Evolutionary conservation across 2,329 filamentous ascomycete species (phyloP).

Genomic region (Arthrobotrys entomopaga): DNA sequence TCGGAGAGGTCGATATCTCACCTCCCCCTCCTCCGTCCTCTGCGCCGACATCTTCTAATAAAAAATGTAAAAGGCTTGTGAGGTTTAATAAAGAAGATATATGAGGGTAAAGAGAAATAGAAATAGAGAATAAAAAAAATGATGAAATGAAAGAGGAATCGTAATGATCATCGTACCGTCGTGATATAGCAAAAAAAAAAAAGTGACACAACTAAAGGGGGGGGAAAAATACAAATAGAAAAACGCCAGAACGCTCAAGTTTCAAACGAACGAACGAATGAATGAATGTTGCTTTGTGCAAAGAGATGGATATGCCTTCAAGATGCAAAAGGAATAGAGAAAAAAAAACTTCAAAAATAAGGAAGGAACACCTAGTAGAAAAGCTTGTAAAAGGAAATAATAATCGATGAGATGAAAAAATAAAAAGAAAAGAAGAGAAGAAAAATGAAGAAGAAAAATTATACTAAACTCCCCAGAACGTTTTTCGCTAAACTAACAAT

Average conservation of each 20-base stretch:
- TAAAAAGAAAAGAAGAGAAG: slow-evolving; percentile 10
- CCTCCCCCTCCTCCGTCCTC: slow-evolving; percentile 11
- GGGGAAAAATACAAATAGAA: slow-evolving; percentile 11
- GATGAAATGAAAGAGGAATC: slow-evolving; percentile 26
- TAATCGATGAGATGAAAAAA: background rate
- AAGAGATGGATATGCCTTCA: slow-evolving; percentile 20
- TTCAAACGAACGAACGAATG: slow-evolving; percentile 22
- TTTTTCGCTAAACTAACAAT: slow-evolving; percentile 86
- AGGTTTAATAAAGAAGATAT: background rate
- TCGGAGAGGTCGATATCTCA: slow-evolving; percentile 8
- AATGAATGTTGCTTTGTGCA: slow-evolving; percentile 51
- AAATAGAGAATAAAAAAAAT: too few species aligned
- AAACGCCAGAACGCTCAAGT: slow-evolving; percentile 53
- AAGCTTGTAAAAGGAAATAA: background rate
- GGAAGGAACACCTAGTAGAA: background rate
- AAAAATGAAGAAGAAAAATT: slow-evolving; percentile 42
- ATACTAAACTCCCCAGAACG: slow-evolving; percentile 86
- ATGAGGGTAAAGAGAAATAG: too few species aligned
- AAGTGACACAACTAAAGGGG: slow-evolving; percentile 30
- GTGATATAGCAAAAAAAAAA: slow-evolving; percentile 36
- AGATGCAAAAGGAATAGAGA: slow-evolving; percentile 26
- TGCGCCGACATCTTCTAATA: slow-evolving; percentile 10
- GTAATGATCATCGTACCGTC: slow-evolving; percentile 53
- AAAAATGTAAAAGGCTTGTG: slow-evolving; percentile 18
- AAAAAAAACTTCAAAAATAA: slow-evolving; percentile 13